Evolutionary conservation across 352 stramenopile species (phyloP).

Genomic region (Globisporangium okanoganense): DNA sequence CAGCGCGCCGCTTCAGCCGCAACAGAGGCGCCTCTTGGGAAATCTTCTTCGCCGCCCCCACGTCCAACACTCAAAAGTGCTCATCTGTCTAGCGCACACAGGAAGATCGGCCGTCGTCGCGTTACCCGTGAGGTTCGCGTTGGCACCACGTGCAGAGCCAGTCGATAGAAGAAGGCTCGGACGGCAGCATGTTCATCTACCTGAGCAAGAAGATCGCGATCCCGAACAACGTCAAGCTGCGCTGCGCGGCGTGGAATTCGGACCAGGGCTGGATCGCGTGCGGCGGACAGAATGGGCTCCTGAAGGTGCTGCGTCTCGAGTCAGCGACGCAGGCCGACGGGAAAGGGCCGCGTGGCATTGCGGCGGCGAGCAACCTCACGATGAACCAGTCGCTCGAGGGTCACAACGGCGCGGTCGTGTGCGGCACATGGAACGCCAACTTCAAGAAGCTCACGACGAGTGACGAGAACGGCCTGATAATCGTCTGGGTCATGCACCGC

Average conservation of each 20-base stretch:
- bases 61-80: too few relatives aligned
- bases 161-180: background rate
- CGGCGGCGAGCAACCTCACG: conserved; percentile 87
- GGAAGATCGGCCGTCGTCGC: background rate
- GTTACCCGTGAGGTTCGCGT: background rate
- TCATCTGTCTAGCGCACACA: background rate
- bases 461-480: conserved; percentile 94
- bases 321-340: conserved; percentile 58
- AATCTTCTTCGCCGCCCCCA: background rate
- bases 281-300: conserved; percentile 88
- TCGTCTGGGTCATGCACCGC: conserved; percentile 94
- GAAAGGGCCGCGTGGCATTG: conserved; percentile 77
- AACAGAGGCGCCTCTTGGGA: conserved; percentile 5
- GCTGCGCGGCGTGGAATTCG: conserved; percentile 90
- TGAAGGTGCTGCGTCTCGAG: conserved; percentile 93
- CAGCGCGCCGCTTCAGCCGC: background rate
- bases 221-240: conserved; percentile 90
- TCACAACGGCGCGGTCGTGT: conserved; percentile 89
- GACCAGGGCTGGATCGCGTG: conserved; percentile 95
- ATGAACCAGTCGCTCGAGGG: conserved; percentile 96
- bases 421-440: conserved; percentile 92
- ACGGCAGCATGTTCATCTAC: conserved; percentile 89
- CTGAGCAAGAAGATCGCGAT: conserved; percentile 96
- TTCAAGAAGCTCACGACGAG: conserved; percentile 95
- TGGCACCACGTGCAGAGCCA: background rate